Evolutionary conservation across 257 asterid species (phyloP), one percentile per base, ranked within the genome.

Genomic region (Lantana camara): DNA sequence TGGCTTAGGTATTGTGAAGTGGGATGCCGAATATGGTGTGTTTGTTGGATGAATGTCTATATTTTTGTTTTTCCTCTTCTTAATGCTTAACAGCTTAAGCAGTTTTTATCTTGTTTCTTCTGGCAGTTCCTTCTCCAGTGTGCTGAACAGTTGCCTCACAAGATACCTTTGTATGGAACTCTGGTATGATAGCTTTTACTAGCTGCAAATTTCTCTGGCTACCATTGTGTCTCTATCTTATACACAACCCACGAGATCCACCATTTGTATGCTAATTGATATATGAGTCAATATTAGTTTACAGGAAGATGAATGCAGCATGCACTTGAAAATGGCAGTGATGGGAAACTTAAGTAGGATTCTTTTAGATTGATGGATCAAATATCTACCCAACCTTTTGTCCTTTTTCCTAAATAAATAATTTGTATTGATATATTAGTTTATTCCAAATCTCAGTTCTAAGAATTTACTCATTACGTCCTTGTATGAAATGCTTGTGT

Each of bases 101-200:
- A 73, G 55, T 57, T 63, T 76, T 37, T 57, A 20, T 47, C 4
- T 64, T 66, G 55, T 56, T 14, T 66, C 38, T 66, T 41, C 5
- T 67, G 70, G 92, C 91, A 90, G 97, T 90, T 85, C 81, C 90
- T 94, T 70, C 89, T 94, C 63, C 83, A 90, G 77, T 90, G 99
- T 73, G 95, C 96, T 22, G 97, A 90, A 76, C 95, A 90, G 82
- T 77, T 94, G 82, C 97, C 99, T 63, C 99, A 94, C 90, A 94
- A 94, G 85, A 77, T 84, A 60, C 96, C 99, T 45, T 73, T 90
- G 44, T 94, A 94, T 64, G 99, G 96, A 70, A 90, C 99, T 2
- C 70, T 94, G 99, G 99, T 93, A 80, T n/a, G 87, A 29, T 66
- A 44, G 45, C 56, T 52, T 63, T 42, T 66, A 30, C 63, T 51